These are phyloP conservation scores for Wallacemonas sp. DNA, from an alignment of 208 protist species.

Conservation along the genomic window DNA sequence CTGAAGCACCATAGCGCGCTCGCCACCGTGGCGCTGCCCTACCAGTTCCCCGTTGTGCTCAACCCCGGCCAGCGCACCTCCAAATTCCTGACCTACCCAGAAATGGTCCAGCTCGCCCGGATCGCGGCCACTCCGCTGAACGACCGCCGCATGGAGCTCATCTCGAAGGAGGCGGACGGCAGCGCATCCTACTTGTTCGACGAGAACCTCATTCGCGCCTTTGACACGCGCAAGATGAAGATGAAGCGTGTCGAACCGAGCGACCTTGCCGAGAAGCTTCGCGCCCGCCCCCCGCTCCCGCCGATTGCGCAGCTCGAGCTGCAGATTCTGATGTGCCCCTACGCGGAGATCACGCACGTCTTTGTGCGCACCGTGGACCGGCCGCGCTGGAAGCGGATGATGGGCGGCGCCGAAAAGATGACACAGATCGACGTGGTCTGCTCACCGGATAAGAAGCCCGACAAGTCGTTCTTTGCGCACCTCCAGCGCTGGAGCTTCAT, in stretches of 20 bases:
- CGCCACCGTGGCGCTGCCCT: conserved; percentile 65
- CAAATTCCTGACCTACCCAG: conserved; percentile 91
- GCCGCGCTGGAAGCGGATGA: conserved; percentile 61
- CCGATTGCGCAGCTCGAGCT: conserved; percentile 85
- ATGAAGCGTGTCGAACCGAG: conserved; percentile 71
- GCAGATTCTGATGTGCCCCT: conserved; percentile 76
- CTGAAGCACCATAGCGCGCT: conserved; percentile 74
- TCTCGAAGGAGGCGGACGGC: conserved; percentile 1
- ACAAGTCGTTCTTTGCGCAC: conserved; percentile 53
- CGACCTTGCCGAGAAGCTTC: conserved; percentile 43
- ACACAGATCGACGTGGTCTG: conserved; percentile 87
- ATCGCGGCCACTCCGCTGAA: conserved; percentile 40
- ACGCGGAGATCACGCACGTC: conserved; percentile 56
- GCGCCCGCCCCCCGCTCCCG: conserved; percentile 49
- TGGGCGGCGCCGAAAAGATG: conserved; percentile 69
- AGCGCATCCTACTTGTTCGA: conserved; percentile 50
- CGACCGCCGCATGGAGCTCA: conserved; percentile 32
- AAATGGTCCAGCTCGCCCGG: conserved; percentile 78
- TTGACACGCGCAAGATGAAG: conserved; percentile 76
- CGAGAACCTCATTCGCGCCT: conserved; percentile 45
- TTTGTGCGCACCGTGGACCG: conserved; percentile 80
- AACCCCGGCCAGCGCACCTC: conserved; percentile 83
- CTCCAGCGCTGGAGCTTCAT: conserved; percentile 89
- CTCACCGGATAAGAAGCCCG: conserved; percentile 35
- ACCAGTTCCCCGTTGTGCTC: conserved; percentile 71